Conservation (phyloP, 805 yeast species). For the Sugiyamaella valdiviana region DNA sequence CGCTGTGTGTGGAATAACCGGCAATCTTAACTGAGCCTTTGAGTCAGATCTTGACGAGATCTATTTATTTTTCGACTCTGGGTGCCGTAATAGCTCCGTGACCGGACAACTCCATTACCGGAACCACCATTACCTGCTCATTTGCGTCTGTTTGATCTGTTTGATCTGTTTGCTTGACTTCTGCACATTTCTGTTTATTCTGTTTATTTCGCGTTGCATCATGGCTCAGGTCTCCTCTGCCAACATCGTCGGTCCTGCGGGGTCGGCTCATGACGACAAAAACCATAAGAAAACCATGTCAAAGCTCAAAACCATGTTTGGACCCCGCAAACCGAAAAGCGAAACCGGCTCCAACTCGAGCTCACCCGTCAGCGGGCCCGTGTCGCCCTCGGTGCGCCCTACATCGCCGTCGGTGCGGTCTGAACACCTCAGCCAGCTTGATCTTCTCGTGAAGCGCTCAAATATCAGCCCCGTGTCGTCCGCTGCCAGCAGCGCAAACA, state of each 20-base stretch:
- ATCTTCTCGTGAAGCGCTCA: background rate
- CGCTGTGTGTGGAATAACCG: background rate
- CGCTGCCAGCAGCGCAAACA: background rate
- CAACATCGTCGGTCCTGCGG: background rate
- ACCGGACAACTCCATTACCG: background rate
- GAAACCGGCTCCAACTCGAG: background rate
- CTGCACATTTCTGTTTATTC: background rate
- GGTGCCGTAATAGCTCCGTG: background rate
- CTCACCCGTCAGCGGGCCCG: background rate
- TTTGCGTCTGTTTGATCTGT: background rate
- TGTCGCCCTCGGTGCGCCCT: background rate
- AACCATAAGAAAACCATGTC: constrained; percentile 3
- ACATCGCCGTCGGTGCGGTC: background rate
- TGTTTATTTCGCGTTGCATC: background rate
- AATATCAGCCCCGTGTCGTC: background rate
- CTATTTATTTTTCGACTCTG: background rate
- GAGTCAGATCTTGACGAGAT: background rate
- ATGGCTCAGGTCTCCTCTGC: background rate
- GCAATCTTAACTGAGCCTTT: too few relatives aligned
- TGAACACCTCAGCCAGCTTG: background rate
- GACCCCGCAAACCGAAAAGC: constrained; percentile 1
- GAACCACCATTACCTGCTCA: background rate
- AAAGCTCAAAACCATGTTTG: constrained; percentile 16
- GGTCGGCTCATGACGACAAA: background rate
- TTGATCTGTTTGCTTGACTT: background rate